These are phyloP conservation scores for Quercus suber DNA, from an alignment of 306 rosid genomes.

Conservation along the genomic window DNA sequence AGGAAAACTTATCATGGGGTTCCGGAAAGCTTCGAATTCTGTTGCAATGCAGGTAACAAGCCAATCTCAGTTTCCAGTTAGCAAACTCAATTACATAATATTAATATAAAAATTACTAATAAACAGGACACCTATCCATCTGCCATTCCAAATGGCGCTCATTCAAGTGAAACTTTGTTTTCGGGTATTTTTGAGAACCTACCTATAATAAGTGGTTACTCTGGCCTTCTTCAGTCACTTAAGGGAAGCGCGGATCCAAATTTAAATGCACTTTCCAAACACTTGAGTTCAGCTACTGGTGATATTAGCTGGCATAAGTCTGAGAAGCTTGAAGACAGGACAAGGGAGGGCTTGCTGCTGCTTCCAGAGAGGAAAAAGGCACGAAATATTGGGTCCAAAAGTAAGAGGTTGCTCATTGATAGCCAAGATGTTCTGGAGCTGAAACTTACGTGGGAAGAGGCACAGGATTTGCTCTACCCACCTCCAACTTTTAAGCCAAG, in stretches of 20 bases:
- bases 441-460: conserved; percentile 96
- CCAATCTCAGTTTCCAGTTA: conserved; percentile 37
- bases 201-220: conserved; percentile 87
- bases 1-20: conserved; percentile 98
- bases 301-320: conserved; percentile 71
- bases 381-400: conserved; percentile 90
- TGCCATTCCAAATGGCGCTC: conserved; percentile 71
- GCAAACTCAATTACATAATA: conserved; percentile 31
- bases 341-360: conserved; percentile 65
- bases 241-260: conserved; percentile 81
- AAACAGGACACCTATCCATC: conserved; percentile 83
- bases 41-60: conserved; percentile 69
- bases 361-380: conserved; percentile 89
- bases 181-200: conserved; percentile 89
- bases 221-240: conserved; percentile 92
- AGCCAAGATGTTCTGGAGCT: conserved; percentile 91
- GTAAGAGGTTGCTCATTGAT: conserved; percentile 93
- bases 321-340: conserved; percentile 66
- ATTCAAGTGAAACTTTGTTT: conserved; percentile 83
- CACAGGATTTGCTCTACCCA: conserved; percentile 94
- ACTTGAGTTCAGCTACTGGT: conserved; percentile 64
- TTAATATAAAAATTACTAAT: conserved; percentile 46
- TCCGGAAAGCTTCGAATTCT: conserved; percentile 81
- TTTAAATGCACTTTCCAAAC: conserved; percentile 62
- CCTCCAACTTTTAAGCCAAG: conserved; percentile 88